phyloP scores from a whole-genome alignment of 1,284 basidiomycete species.

The Microbotryomycetes sp. region DNA sequence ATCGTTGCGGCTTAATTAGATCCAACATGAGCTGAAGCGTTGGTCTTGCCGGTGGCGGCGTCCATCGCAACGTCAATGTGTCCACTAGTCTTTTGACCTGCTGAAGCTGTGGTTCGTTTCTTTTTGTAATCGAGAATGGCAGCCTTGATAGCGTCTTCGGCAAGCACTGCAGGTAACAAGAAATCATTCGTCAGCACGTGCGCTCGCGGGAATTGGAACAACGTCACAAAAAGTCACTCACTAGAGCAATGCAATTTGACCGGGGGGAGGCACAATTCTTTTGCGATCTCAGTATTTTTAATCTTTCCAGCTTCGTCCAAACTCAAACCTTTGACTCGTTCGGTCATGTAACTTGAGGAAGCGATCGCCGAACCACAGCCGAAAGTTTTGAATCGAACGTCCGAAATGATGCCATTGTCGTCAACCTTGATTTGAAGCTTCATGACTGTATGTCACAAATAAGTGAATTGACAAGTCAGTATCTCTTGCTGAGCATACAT shows the following conservation, averaged over 20 bases:
- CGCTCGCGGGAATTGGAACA: not conserved
- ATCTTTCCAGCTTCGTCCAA: conserved; percentile 92
- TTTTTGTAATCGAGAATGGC: conserved; percentile 62
- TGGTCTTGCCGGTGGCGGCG: conserved; percentile 58
- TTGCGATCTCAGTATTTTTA: conserved; percentile 99
- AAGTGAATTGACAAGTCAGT: too few relatives aligned
- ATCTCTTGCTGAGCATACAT: too few relatives aligned
- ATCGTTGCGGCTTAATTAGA: not conserved
- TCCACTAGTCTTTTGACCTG: conserved; percentile 44
- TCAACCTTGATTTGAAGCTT: conserved; percentile 98
- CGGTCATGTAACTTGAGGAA: conserved; percentile 94
- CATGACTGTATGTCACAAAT: conserved; percentile 66
- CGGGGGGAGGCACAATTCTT: conserved; percentile 89
- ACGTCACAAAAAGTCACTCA: not conserved
- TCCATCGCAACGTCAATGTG: conserved; percentile 72
- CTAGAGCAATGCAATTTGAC: conserved; percentile 63
- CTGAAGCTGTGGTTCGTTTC: conserved; percentile 37
- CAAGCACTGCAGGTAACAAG: conserved; percentile 66
- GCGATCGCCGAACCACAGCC: conserved; percentile 97
- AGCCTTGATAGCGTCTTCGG: conserved; percentile 86
- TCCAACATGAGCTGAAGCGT: conserved; percentile 57
- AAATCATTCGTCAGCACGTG: conserved; percentile 36
- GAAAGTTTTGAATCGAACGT: conserved; percentile 99
- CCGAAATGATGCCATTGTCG: conserved; percentile 85
- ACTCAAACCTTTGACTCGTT: conserved; percentile 90